Evolutionary conservation across 1,284 basidiomycete species (phyloP).

Genomic region (Cutaneotrichosporon daszewskae): DNA sequence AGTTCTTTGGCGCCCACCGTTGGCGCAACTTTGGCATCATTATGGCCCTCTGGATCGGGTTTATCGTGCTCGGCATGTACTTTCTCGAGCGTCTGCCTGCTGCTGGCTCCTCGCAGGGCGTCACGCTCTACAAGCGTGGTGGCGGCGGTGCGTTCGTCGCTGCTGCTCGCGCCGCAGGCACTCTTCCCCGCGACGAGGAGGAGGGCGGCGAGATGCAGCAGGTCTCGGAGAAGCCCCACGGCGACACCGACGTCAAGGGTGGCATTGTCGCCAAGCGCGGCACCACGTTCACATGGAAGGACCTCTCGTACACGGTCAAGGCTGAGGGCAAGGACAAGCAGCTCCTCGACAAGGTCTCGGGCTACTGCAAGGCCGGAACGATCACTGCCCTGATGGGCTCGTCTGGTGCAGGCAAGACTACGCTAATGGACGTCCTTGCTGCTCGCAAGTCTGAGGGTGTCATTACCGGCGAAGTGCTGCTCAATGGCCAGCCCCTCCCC

Average conservation of each 20-base stretch:
- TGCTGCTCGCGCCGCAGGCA: slow-evolving; percentile 19
- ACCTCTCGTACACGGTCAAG: slow-evolving; percentile 49
- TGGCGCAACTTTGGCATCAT: slow-evolving; percentile 52
- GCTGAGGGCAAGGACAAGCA: slow-evolving; percentile 41
- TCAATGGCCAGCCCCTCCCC: slow-evolving; percentile 50
- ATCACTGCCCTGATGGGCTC: slow-evolving; percentile 51
- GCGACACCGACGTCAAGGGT: background rate
- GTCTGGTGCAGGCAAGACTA: slow-evolving; percentile 48
- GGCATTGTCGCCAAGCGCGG: background rate
- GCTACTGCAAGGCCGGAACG: slow-evolving; percentile 52
- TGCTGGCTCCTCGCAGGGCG: slow-evolving; percentile 33
- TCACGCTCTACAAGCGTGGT: slow-evolving; percentile 36
- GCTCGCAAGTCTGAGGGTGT: slow-evolving; percentile 43
- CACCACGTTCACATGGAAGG: slow-evolving; percentile 48
- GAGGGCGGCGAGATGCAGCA: slow-evolving; percentile 7
- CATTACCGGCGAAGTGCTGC: slow-evolving; percentile 47
- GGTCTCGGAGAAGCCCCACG: slow-evolving; percentile 4
- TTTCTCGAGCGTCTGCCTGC: slow-evolving; percentile 24
- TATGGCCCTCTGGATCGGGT: slow-evolving; percentile 39
- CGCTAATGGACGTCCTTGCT: slow-evolving; percentile 50
- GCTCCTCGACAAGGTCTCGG: slow-evolving; percentile 51
- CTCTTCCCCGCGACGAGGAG: slow-evolving; percentile 27
- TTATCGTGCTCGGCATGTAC: slow-evolving; percentile 13
- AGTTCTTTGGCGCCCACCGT: slow-evolving; percentile 42
- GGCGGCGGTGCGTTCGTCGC: slow-evolving; percentile 9